A percentile compares a stretch with the other conserved stretches of the same genome.
phyloP scores from a whole-genome alignment of 495 filamentous ascomycete genomes.

The Trichoderma erinaceum region DNA sequence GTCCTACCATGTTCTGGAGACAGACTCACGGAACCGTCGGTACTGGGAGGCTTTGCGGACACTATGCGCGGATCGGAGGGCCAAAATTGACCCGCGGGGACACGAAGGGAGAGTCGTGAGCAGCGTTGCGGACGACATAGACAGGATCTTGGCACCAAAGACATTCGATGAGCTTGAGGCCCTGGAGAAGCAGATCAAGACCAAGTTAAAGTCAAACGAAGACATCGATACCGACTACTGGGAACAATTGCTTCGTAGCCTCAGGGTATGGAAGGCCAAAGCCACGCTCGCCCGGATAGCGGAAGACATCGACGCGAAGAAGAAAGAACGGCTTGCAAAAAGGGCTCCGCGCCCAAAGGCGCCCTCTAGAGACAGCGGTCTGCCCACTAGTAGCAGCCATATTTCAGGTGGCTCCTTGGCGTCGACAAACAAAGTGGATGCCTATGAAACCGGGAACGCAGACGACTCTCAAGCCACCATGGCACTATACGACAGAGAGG shows the following conservation, averaged over 20 bases:
- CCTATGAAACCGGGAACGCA: constrained; percentile 52
- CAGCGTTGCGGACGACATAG: constrained; percentile 82
- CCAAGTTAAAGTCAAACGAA: constrained; percentile 80
- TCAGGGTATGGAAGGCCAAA: constrained; percentile 86
- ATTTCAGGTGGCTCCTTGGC: constrained; percentile 24
- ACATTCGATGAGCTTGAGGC: constrained; percentile 76
- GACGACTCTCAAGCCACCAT: constrained; percentile 90
- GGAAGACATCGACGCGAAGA: constrained; percentile 65
- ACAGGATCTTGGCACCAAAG: constrained; percentile 79
- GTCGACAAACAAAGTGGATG: constrained; percentile 14
- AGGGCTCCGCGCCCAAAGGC: constrained; percentile 53
- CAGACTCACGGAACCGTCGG: constrained; percentile 65
- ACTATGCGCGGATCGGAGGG: constrained; percentile 72
- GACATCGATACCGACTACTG: constrained; percentile 96
- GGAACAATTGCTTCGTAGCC: constrained; percentile 81
- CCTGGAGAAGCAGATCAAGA: constrained; percentile 76
- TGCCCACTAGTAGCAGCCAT: constrained; percentile 16
- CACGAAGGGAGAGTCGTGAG: constrained; percentile 66
- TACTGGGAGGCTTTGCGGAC: constrained; percentile 91
- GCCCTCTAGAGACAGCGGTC: constrained; percentile 22
- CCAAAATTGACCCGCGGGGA: constrained; percentile 53
- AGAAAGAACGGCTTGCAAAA: constrained; percentile 63
- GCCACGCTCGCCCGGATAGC: constrained; percentile 78
- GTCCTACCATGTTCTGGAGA: constrained; percentile 76
- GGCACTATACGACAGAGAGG: constrained; percentile 85